phyloP scores from a whole-genome alignment of 768 basidiomycete genomes.

The Boletus pseudo-olivaceus region DNA sequence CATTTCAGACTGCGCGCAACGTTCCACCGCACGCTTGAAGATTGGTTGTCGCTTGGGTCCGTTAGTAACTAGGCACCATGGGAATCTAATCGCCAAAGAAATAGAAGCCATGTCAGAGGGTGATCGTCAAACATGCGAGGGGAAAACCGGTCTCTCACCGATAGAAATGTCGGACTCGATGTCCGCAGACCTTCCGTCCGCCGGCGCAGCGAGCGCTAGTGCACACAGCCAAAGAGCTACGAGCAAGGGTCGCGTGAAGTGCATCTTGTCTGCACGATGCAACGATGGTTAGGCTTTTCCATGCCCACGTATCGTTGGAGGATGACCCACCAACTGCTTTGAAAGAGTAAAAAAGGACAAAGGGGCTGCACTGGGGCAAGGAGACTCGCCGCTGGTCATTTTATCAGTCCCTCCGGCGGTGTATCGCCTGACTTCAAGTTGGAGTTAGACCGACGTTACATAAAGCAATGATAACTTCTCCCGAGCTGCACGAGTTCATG shows the following conservation, averaged over 20 bases:
- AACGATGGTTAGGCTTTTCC: neutral
- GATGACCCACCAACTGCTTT: neutral
- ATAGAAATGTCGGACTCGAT: neutral
- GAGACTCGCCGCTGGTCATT: neutral
- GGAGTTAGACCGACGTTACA: no score
- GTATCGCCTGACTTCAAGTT: no score
- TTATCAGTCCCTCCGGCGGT: neutral
- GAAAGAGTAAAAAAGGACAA: neutral
- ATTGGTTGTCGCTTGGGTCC: neutral
- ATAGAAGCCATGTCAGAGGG: neutral
- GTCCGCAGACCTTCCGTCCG: neutral
- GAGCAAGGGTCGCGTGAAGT: neutral
- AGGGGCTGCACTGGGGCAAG: neutral
- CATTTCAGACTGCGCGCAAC: neutral
- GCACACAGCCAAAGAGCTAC: neutral
- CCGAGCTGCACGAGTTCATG: no score
- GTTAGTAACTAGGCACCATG: neutral
- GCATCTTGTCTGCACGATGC: neutral
- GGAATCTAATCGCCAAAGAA: neutral
- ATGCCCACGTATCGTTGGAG: neutral
- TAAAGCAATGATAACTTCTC: no score
- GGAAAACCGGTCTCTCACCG: neutral
- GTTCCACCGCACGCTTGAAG: neutral
- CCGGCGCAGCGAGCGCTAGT: neutral
- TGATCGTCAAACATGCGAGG: neutral